These are phyloP conservation scores for Exophiala oligosperma DNA, from an alignment of 2,329 filamentous ascomycete genomes.

Conservation along the genomic window DNA sequence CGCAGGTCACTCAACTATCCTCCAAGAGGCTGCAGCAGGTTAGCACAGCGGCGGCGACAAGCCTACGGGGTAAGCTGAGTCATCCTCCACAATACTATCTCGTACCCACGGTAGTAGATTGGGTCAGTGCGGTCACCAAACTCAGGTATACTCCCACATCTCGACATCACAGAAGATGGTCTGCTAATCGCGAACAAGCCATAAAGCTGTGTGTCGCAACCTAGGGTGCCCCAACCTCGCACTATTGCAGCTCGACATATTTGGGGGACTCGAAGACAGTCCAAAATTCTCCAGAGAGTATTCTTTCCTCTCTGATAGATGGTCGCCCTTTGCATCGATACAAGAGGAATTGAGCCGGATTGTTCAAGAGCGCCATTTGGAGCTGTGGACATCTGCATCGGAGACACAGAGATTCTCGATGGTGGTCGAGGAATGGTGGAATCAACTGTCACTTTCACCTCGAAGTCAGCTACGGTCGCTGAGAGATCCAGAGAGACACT, in stretches of 20 bases:
- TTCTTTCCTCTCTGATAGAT: neutral
- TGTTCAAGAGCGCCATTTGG: neutral
- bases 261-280: neutral
- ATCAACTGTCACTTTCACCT: too few relatives aligned
- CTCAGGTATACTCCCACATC: neutral
- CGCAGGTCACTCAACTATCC: neutral
- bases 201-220: neutral
- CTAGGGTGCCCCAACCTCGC: neutral
- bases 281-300: neutral
- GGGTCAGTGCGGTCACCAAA: neutral
- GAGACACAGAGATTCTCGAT: neutral
- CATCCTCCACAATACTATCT: neutral
- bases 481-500: neutral
- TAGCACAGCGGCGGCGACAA: neutral
- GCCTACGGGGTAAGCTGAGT: neutral
- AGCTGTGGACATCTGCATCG: neutral
- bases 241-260: neutral
- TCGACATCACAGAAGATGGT: neutral
- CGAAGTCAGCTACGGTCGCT: neutral
- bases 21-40: neutral
- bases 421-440: neutral
- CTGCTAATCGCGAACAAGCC: neutral
- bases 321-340: neutral
- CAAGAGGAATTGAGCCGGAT: neutral
- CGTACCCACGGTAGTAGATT: neutral